Base-by-base conservation (phyloP, 1,284 basidiomycete genomes). In the Cutaneotrichosporon curvatum region DNA sequence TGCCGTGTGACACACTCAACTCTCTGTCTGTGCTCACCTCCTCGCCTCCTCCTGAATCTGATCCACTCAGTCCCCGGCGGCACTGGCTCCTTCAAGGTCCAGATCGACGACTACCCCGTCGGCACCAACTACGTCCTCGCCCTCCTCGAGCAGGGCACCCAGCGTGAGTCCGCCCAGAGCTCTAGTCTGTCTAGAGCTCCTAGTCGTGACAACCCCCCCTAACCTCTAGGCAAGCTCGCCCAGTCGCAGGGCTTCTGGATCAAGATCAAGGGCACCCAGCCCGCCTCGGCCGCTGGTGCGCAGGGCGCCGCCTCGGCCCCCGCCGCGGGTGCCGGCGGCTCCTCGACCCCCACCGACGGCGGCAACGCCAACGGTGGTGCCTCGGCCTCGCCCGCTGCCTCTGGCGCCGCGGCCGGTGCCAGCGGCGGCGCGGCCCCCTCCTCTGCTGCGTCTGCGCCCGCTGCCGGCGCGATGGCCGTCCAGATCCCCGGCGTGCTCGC, bases 211-310 rank as follows among this genome's bases (percentile, higher is more conserved):
- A 12, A 7, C 7, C 25, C 25, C 5, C 15, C 18, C 31, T 42
- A 25, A 42, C 4, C n/a, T n/a, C 90, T 94, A 63, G 97, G 97
- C 39, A 98, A 75, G 66, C 96, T 87, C 0, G 95, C 40, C 15
- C 47, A 48, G 43, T 48, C 51, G 14, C 40, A 46, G 22, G 51
- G 51, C 37, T 52, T 52, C 47, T 37, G 34, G 35, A 48, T 52
- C 47, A 51, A 45, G 46, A 22, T 31, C 30, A 34, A 37, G 31
- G 37, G 37, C 45, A 53, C 56, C 11, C 20, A 56, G 36, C 43
- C 45, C 40, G 40, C 51, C 32, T 37, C 49, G 4, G 38, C 37
- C 14, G 43, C 55, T 22, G 33, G 36, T 28, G 14, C 46, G 40
- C 28, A 49, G 15, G 42, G 42, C 6, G 58, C 56, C 37, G 10